Evolutionary conservation across 2,329 filamentous ascomycete species (phyloP).

Genomic region (Stylonectria norvegica): DNA sequence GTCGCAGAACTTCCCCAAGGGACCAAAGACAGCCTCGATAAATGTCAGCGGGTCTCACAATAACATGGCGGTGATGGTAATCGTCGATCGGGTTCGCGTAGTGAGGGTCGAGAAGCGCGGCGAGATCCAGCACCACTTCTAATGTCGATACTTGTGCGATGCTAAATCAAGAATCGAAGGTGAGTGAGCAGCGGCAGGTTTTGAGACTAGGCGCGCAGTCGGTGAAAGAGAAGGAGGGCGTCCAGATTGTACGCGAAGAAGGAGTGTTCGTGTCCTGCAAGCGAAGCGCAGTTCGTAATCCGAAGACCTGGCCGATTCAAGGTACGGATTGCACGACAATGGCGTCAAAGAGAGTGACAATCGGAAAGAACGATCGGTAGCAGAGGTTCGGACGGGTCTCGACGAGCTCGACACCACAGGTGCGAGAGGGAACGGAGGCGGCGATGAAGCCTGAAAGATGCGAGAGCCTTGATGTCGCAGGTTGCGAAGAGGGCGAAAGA

Average conservation of each 20-base stretch:
- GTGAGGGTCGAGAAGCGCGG: background rate
- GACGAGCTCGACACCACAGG: slow-evolving; percentile 26
- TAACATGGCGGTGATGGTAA: slow-evolving; percentile 25
- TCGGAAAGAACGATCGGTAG: slow-evolving; percentile 17
- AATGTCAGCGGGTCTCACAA: slow-evolving; percentile 15
- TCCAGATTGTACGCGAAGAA: slow-evolving; percentile 9
- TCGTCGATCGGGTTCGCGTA: slow-evolving; percentile 2
- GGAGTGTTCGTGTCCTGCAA: slow-evolving; percentile 17
- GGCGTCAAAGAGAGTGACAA: too few relatives aligned
- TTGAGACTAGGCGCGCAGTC: too few relatives aligned
- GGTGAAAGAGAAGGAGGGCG: slow-evolving; percentile 10
- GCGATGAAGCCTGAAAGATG: slow-evolving; percentile 3
- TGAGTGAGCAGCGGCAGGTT: too few relatives aligned
- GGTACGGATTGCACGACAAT: too few relatives aligned
- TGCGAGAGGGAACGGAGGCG: slow-evolving; percentile 18
- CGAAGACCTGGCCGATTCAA: slow-evolving; percentile 23
- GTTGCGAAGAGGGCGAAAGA: background rate
- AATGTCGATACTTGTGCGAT: too few relatives aligned
- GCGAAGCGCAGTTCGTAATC: slow-evolving; percentile 18
- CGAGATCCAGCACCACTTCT: slow-evolving; percentile 1
- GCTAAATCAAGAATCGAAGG: slow-evolving; percentile 11
- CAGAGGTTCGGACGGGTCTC: slow-evolving; percentile 7
- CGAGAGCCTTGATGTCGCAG: slow-evolving; percentile 9
- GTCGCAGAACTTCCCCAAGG: slow-evolving; percentile 18
- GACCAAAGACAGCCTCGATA: slow-evolving; percentile 12